Percentiles rank a stretch among this genome's conserved stretches.
Evolutionary conservation across 805 yeast species (phyloP).

Genomic region (Phaffomyces opuntiae): DNA sequence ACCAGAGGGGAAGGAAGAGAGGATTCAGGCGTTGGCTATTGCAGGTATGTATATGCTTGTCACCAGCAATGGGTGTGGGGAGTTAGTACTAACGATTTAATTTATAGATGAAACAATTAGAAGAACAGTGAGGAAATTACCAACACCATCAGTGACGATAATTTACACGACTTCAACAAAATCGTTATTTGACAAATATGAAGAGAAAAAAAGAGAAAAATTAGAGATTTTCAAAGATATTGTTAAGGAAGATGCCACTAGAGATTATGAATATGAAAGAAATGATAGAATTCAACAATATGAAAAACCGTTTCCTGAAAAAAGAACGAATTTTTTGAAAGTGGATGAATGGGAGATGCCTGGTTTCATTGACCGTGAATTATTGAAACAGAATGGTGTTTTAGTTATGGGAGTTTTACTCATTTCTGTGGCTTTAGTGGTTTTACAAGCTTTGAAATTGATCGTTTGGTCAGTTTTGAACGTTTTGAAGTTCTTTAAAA

Average conservation of each 20-base stretch:
- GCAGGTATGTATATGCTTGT: constrained; percentile 31
- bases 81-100: not conserved
- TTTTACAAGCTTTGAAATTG: not conserved
- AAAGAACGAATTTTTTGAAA: constrained; percentile 28
- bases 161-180: constrained; percentile 43
- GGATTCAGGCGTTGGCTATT: constrained; percentile 28
- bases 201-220: constrained; percentile 27
- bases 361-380: constrained; percentile 35
- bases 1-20: constrained; percentile 27
- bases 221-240: constrained; percentile 49
- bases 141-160: constrained; percentile 65
- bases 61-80: too few relatives aligned
- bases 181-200: constrained; percentile 16
- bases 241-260: constrained; percentile 37
- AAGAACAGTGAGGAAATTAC: constrained; percentile 55
- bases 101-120: constrained; percentile 34
- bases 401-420: constrained; percentile 33
- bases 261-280: constrained; percentile 48
- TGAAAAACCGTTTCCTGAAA: constrained; percentile 24
- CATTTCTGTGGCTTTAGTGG: constrained; percentile 5
- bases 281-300: constrained; percentile 34
- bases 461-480: not conserved
- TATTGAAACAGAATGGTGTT: constrained; percentile 45
- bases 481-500: too few relatives aligned
- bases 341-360: constrained; percentile 23